Evolutionary conservation across 2,329 filamentous ascomycete species (phyloP).

Genomic region (Blastomyces percursus): DNA sequence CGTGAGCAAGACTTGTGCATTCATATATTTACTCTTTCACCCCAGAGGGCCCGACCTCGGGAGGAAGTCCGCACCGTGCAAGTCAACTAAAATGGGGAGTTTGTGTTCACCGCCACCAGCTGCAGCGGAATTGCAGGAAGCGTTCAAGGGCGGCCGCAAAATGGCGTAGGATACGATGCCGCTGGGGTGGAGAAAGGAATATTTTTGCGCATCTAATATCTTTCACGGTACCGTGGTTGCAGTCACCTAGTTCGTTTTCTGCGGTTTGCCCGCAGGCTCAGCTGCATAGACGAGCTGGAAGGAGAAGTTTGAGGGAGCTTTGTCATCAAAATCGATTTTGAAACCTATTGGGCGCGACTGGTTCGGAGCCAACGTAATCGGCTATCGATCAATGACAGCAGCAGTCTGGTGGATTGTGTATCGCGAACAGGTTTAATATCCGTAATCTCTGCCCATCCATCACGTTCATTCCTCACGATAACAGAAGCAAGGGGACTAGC

Average conservation of each 20-base stretch:
- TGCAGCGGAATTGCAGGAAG: conserved; percentile 17
- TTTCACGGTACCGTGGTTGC: conserved; percentile 15
- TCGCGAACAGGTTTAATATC: conserved; percentile 13
- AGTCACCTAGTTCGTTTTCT: conserved; percentile 13
- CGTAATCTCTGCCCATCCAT: conserved; percentile 14
- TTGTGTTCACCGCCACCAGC: conserved; percentile 11
- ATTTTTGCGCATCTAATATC: conserved; percentile 39
- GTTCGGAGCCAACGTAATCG: conserved; percentile 21
- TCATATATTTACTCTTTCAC: background rate
- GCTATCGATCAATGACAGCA: conserved; percentile 2
- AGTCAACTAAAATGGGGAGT: conserved; percentile 40
- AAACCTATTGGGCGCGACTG: conserved; percentile 29
- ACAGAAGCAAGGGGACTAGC: conserved; percentile 41
- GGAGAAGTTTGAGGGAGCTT: conserved; percentile 10
- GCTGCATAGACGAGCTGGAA: conserved; percentile 16
- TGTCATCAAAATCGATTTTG: conserved; percentile 14
- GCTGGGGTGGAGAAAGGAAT: conserved; percentile 45
- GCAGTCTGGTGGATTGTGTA: background rate
- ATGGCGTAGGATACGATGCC: conserved; percentile 48
- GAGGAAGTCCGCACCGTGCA: conserved; percentile 44
- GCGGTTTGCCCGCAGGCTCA: background rate
- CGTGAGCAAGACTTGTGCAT: background rate
- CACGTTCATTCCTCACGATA: conserved; percentile 37
- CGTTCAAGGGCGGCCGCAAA: conserved; percentile 40
- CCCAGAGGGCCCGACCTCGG: background rate